Evolutionary conservation across 352 stramenopile genomes (phyloP).

Genomic region (Phytophthora pini): DNA sequence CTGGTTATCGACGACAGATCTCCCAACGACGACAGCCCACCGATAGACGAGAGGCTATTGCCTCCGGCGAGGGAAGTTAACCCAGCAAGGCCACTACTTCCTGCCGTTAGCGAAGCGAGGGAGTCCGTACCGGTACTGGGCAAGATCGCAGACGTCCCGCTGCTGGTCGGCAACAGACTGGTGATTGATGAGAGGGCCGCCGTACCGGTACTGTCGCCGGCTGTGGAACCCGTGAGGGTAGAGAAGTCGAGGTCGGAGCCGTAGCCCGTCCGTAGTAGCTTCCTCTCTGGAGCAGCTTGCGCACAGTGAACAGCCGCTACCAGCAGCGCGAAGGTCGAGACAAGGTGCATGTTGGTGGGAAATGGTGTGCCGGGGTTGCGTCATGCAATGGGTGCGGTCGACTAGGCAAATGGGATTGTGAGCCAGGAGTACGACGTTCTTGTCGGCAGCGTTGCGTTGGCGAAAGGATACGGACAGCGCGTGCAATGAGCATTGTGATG

Average conservation of each 20-base stretch:
- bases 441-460: neutral
- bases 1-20: neutral
- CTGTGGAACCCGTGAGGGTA: neutral
- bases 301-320: conserved; percentile 9
- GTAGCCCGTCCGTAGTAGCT: conserved; percentile 7
- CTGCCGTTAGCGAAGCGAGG: conserved; percentile 1
- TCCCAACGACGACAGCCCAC: neutral
- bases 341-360: neutral
- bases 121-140: conserved; percentile 10
- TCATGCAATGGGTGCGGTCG: too few relatives aligned
- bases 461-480: neutral
- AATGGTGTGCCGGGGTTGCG: neutral
- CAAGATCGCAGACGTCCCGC: neutral
- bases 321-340: conserved; percentile 9
- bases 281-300: conserved; percentile 6
- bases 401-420: neutral
- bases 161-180: conserved; percentile 5
- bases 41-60: neutral
- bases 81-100: neutral
- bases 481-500: neutral
- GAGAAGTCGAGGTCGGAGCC: conserved; percentile 8
- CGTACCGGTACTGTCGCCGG: neutral
- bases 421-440: neutral
- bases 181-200: conserved; percentile 3
- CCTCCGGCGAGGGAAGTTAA: neutral